Base-by-base conservation (phyloP, 2,329 filamentous ascomycete genomes). In the Monilinia fructicola region DNA sequence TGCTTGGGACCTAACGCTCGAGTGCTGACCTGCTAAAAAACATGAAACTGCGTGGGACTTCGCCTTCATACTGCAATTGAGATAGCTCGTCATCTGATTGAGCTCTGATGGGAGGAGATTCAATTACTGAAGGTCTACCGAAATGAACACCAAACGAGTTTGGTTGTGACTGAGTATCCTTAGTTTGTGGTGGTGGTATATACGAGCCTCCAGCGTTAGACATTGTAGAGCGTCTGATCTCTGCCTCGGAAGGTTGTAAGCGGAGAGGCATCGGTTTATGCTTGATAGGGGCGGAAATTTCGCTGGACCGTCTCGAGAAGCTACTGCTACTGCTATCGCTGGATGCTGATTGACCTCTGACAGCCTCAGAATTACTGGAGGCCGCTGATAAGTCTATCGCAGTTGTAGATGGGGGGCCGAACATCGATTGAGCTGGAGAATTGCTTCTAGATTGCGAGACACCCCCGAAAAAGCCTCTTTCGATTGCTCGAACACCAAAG, bases 401-500 rank as follows among this genome's bases (percentile, higher is more conserved):
- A 50, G 21, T 42, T 35, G 62, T 56, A 28, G 62, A 64, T 2
- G 63, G 63, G 21, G 63, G n/a, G 3, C 53, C 54, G 16, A 53
- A 65, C 54, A 60, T 60, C 21, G 63, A 65, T 23, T 60, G 54
- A 16, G 54, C 64, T 14, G 67, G 67, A 21, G 68, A 68, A 26
- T 54, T 63, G 28, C 54, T 53, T 46, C 67, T 59, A 28, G 68
- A 69, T 52, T 71, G 69, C 35, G 69, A 53, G 14, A 71, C 69
- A 21, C 69, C 69, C 10, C 69, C 69, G 31, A 60, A 71, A 40
- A 61, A 70, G 9, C 69, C 69, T 31, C 56, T 52, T 23, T 71
- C 67, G 31, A 71, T 66, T n/a, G 69, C 69, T 66, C 68, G 54
- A 28, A 71, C 58, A 42, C 69, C 69, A 54, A 71, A 71, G 28